Conservation (phyloP, 805 yeast genomes). For the Metschnikowia henanensis region DNA sequence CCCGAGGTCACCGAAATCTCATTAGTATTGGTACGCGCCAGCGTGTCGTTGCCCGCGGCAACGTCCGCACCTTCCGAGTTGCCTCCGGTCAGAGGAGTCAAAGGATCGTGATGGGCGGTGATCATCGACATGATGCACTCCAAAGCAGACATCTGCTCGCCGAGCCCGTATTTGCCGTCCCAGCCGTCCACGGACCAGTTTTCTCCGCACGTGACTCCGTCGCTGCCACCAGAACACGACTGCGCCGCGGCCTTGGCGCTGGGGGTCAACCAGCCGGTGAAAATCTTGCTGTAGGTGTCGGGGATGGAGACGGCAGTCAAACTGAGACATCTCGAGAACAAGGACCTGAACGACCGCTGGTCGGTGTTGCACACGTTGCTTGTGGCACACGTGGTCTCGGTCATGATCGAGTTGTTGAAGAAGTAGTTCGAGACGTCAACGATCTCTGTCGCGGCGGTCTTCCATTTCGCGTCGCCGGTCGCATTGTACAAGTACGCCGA, state of each 20-base stretch:
- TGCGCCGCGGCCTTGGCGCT: conserved; percentile 70
- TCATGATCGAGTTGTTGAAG: conserved; percentile 52
- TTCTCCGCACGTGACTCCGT: conserved; percentile 81
- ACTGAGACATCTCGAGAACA: conserved; percentile 64
- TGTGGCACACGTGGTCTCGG: conserved; percentile 61
- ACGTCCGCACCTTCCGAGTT: conserved; percentile 20
- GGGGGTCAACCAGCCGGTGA: conserved; percentile 22
- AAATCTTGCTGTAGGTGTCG: conserved; percentile 41
- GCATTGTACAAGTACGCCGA: conserved; percentile 66
- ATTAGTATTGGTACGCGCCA: conserved; percentile 35
- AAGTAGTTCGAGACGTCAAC: conserved; percentile 33
- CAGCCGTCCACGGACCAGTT: conserved; percentile 60
- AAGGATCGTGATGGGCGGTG: conserved; percentile 25
- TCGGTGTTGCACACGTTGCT: conserved; percentile 62
- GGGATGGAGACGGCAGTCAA: conserved; percentile 58
- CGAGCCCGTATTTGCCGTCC: conserved; percentile 71
- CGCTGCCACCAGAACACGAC: conserved; percentile 76
- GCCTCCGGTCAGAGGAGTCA: conserved; percentile 21
- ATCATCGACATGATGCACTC: conserved; percentile 47
- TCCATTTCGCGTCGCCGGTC: conserved; percentile 51
- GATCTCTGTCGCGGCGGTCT: conserved; percentile 35
- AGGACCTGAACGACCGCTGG: conserved; percentile 74
- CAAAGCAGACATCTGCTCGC: conserved; percentile 76
- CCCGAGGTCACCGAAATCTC: conserved; percentile 50
- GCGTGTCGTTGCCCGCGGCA: conserved; percentile 29